Evolutionary conservation across 2,329 filamentous ascomycete genomes (phyloP).

Genomic region (Metarhizium guizhouense): DNA sequence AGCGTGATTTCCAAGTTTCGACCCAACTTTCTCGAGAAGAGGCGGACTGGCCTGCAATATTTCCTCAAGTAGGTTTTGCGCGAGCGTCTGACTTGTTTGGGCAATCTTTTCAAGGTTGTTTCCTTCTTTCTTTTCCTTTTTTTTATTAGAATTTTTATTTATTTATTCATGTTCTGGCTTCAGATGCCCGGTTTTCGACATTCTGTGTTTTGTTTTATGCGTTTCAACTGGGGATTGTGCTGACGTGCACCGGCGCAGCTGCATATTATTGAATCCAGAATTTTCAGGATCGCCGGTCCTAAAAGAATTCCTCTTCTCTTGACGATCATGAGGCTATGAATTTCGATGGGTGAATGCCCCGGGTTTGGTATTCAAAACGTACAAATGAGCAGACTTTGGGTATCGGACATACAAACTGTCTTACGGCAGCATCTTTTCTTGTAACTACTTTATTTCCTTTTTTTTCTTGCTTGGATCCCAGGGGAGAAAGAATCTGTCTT

Average conservation of each 20-base stretch:
- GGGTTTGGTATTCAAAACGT: background rate
- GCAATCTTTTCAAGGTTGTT: too few relatives aligned
- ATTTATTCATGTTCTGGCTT: background rate
- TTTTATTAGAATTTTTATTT: too few relatives aligned
- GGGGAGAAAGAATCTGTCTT: background rate
- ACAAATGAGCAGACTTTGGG: background rate
- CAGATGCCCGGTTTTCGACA: background rate
- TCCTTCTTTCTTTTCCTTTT: too few relatives aligned
- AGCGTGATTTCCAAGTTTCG: conserved; percentile 82
- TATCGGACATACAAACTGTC: background rate
- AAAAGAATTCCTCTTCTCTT: conserved; percentile 79
- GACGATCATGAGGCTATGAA: conserved; percentile 13
- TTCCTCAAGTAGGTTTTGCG: conserved; percentile 70
- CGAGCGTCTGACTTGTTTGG: background rate
- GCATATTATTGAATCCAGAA: conserved; percentile 84
- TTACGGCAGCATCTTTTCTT: background rate
- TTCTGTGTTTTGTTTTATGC: background rate
- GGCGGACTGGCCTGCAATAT: conserved; percentile 76
- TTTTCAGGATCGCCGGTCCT: conserved; percentile 86
- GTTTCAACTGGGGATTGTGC: background rate
- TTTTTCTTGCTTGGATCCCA: background rate
- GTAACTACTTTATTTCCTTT: background rate
- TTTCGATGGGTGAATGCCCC: background rate
- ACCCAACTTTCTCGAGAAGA: conserved; percentile 74
- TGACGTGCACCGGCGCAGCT: conserved; percentile 40